Evolutionary conservation across 202 grass and related monocot species (phyloP).

Genomic region (Schoenoplectus tabernaemontani): DNA sequence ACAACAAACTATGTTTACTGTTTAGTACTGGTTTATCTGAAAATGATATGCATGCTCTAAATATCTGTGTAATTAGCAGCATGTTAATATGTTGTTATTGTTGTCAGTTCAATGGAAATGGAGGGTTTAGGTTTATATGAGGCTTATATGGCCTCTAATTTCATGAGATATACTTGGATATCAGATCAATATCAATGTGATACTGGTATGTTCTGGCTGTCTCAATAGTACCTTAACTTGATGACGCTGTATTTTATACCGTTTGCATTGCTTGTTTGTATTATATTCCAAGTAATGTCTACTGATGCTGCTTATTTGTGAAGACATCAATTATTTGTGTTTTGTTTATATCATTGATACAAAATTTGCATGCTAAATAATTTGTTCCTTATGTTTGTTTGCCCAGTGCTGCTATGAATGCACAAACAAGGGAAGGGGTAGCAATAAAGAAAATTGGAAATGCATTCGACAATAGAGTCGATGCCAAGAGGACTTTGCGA

Average conservation of each 20-base stretch:
- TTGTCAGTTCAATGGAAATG: not conserved
- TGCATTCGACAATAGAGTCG: constrained; percentile 91
- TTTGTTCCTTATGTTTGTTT: not conserved
- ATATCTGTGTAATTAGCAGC: not conserved
- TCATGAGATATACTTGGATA: not conserved
- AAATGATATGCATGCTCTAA: not conserved
- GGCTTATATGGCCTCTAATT: not conserved
- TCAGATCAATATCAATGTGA: not conserved
- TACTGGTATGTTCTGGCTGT: not conserved
- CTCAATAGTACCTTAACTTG: not conserved
- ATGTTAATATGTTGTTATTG: not conserved
- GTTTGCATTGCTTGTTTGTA: not conserved
- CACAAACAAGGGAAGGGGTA: constrained; percentile 71
- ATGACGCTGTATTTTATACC: not conserved
- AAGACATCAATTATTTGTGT: not conserved
- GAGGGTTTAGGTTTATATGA: not conserved
- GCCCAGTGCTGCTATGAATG: constrained; percentile 75
- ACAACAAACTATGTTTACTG: not conserved
- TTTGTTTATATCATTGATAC: not conserved
- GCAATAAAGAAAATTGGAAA: constrained; percentile 99
- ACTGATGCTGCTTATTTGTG: not conserved
- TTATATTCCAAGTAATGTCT: not conserved
- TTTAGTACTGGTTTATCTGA: not conserved
- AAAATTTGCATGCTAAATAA: not conserved
- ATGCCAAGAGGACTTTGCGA: constrained; percentile 83